Percentiles rank a stretch among this genome's conserved stretches.
Evolutionary conservation across 163 green algal species (phyloP).

Genomic region (Scenedesmus sp.): DNA sequence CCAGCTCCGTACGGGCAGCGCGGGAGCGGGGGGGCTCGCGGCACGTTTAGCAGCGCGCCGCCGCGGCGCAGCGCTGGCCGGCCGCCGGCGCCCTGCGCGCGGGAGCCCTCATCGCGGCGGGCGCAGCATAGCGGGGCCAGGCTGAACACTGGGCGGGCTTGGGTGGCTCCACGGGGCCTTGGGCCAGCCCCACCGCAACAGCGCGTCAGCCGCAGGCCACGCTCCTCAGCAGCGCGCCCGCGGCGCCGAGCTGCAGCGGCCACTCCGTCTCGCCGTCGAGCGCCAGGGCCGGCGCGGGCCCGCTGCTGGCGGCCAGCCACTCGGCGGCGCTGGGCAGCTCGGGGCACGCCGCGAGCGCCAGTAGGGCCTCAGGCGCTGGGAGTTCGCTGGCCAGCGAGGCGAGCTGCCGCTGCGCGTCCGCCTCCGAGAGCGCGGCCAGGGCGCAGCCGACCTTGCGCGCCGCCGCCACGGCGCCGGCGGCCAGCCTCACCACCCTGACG

Average conservation of each 20-base stretch:
- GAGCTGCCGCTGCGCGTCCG: neutral
- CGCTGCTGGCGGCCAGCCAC: neutral
- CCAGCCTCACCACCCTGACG: constrained; percentile 26
- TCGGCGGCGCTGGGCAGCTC: neutral
- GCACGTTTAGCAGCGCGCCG: too few species aligned
- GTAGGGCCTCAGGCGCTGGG: neutral
- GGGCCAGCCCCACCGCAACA: neutral
- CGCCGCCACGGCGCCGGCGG: neutral
- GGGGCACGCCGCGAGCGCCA: constrained; percentile 8
- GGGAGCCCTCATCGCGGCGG: too few species aligned
- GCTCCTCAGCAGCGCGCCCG: too few species aligned
- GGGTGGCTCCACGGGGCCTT: too few species aligned
- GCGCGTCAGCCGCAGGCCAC: neutral
- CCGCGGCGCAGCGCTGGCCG: too few species aligned
- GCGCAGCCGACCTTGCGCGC: neutral
- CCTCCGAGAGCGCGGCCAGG: constrained; percentile 11
- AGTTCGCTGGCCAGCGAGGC: neutral
- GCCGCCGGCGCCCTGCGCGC: too few species aligned
- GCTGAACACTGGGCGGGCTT: too few species aligned
- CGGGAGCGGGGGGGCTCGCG: too few species aligned
- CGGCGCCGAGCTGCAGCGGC: neutral
- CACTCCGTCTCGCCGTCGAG: constrained; percentile 18
- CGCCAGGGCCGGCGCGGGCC: neutral
- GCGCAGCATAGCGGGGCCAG: too few species aligned
- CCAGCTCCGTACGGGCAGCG: too few species aligned